A percentile compares a stretch with the other conserved stretches of the same genome.
Conservation (phyloP, 1,284 basidiomycete genomes). For the Ustilago shanxiensis region DNA sequence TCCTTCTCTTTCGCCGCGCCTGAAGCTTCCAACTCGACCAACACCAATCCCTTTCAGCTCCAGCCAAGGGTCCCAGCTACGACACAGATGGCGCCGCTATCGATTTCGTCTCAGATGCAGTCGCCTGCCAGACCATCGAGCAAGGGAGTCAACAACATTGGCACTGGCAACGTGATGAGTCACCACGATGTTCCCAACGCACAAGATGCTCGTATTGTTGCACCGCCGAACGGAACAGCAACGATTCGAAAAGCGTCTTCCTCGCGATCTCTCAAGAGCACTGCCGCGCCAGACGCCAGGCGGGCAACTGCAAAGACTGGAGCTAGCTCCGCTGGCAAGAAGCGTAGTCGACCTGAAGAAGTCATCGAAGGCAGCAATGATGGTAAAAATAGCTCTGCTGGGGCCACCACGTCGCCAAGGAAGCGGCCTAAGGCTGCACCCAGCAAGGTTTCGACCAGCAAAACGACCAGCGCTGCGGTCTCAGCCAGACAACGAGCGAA, state of each 20-base stretch:
- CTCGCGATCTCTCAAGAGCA: slow-evolving; percentile 24
- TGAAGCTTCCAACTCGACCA: slow-evolving; percentile 4
- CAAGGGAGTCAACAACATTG: neutral
- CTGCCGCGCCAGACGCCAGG: neutral
- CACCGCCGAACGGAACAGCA: slow-evolving; percentile 12
- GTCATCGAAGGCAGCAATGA: neutral
- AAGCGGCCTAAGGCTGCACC: slow-evolving; percentile 18
- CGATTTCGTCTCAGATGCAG: slow-evolving; percentile 14
- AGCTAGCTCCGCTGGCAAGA: slow-evolving; percentile 11
- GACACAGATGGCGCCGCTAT: slow-evolving; percentile 30
- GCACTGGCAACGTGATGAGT: neutral
- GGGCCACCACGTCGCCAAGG: slow-evolving; percentile 13
- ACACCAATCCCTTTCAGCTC: slow-evolving; percentile 12
- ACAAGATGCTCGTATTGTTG: slow-evolving; percentile 27
- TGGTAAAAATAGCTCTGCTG: neutral
- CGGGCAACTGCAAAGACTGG: neutral
- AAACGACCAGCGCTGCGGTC: neutral
- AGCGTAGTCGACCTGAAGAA: slow-evolving; percentile 20
- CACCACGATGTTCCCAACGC: slow-evolving; percentile 21
- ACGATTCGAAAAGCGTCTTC: slow-evolving; percentile 22
- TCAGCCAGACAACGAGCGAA: slow-evolving; percentile 10
- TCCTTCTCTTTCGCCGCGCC: slow-evolving; percentile 22
- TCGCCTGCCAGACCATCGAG: neutral
- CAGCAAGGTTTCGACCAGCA: slow-evolving; percentile 6
- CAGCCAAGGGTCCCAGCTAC: slow-evolving; percentile 21